Conservation (phyloP, 768 basidiomycete genomes). For the Favolaschia claudopus region DNA sequence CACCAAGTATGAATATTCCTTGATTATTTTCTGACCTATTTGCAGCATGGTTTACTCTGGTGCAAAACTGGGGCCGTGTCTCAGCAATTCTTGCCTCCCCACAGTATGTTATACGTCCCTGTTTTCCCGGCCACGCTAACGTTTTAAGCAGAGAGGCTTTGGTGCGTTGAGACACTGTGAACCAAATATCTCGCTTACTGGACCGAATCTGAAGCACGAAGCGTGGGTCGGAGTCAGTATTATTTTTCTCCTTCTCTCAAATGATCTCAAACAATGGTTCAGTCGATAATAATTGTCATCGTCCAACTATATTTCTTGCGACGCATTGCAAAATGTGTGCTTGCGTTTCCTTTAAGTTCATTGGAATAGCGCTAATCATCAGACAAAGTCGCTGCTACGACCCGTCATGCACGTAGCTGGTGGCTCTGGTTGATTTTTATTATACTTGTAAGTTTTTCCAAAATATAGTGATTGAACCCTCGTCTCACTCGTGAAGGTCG, state of each 20-base stretch:
- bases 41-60: constrained; percentile 21
- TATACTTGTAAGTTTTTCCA: constrained; percentile 2
- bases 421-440: constrained; percentile 17
- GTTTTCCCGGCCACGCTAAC: background rate
- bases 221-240: constrained; percentile 15
- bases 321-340: constrained; percentile 20
- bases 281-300: constrained; percentile 22
- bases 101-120: background rate
- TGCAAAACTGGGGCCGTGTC: constrained; percentile 25
- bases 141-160: constrained; percentile 6
- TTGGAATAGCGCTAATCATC: background rate
- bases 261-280: background rate
- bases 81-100: constrained; percentile 24
- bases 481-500: background rate
- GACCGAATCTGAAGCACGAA: background rate
- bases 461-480: background rate
- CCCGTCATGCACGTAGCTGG: constrained; percentile 20
- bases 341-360: background rate
- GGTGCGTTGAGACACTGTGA: background rate
- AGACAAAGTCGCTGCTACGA: constrained; percentile 15
- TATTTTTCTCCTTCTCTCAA: background rate
- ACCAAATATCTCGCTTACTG: background rate
- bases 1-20: background rate
- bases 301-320: constrained; percentile 22
- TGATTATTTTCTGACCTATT: constrained; percentile 11